Conservation (phyloP, 1,284 basidiomycete species). For the Cystobasidiaceae sp. region DNA sequence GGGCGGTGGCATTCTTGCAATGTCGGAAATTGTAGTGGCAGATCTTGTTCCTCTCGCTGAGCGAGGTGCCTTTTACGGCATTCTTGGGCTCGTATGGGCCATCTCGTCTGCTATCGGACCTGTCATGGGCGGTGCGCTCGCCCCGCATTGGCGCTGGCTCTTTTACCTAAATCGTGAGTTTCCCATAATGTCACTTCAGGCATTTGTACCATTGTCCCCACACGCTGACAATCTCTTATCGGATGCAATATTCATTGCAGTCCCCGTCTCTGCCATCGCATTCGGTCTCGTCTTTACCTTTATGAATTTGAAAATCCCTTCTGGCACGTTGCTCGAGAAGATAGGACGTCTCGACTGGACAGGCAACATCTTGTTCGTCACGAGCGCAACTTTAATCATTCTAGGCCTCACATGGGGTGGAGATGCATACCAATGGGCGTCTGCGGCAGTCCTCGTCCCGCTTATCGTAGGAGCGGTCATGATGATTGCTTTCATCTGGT, state of each 20-base stretch:
- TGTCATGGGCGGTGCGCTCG: constrained; percentile 49
- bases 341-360: constrained; percentile 47
- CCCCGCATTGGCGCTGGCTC: constrained; percentile 50
- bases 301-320: constrained; percentile 44
- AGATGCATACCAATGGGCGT: constrained; percentile 45
- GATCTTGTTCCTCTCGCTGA: constrained; percentile 38
- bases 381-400: constrained; percentile 33
- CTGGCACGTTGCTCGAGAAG: constrained; percentile 45
- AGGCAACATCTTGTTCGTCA: constrained; percentile 32
- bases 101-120: constrained; percentile 33
- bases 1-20: constrained; percentile 38
- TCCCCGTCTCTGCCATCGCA: constrained; percentile 43
- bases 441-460: constrained; percentile 42
- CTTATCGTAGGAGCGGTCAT: constrained; percentile 45
- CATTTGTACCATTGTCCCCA: background rate
- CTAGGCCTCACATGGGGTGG: constrained; percentile 47
- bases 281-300: constrained; percentile 36
- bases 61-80: constrained; percentile 37
- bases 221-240: constrained; percentile 28
- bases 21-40: constrained; percentile 37
- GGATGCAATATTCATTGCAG: constrained; percentile 38
- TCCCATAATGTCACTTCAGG: background rate
- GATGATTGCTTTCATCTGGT: constrained; percentile 43
- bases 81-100: constrained; percentile 39
- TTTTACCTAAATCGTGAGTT: constrained; percentile 46